Conservation (phyloP, 805 yeast genomes). For the Allodekkera sacchari region DNA sequence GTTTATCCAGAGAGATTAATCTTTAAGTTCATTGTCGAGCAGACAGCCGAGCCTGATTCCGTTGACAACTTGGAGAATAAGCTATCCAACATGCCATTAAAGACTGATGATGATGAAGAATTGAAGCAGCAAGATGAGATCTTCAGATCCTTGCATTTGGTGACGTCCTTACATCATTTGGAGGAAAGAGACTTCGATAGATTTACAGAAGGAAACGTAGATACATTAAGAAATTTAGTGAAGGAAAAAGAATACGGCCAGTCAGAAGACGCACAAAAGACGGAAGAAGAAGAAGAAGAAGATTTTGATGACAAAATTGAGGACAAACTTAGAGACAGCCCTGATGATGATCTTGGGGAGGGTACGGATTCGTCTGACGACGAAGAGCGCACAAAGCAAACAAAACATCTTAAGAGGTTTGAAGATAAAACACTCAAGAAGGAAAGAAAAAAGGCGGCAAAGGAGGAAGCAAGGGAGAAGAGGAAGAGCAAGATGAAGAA, state of each 20-base stretch:
- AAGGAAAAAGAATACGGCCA: conserved; percentile 10
- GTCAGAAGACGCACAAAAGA: conserved; percentile 18
- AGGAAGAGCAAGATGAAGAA: conserved; percentile 78
- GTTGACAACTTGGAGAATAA: conserved; percentile 33
- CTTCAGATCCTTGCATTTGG: conserved; percentile 72
- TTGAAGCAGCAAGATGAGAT: conserved; percentile 73
- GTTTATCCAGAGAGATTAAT: conserved; percentile 76
- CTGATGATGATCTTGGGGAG: too few species aligned
- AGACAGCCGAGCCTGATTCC: conserved; percentile 27
- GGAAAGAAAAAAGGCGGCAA: conserved; percentile 66
- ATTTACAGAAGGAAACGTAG: conserved; percentile 72
- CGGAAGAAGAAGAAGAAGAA: conserved; percentile 21
- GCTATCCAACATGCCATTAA: conserved; percentile 48
- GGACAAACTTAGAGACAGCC: too few species aligned
- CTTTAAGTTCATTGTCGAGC: conserved; percentile 67
- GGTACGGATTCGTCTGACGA: too few species aligned
- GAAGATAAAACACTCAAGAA: conserved; percentile 75
- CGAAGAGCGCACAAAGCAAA: conserved; percentile 12
- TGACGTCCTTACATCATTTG: conserved; percentile 71
- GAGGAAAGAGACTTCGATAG: conserved; percentile 86
- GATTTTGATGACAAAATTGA: conserved; percentile 3
- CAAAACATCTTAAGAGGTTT: conserved; percentile 62
- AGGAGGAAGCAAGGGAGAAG: conserved; percentile 70
- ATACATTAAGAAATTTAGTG: conserved; percentile 60
- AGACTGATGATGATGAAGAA: conserved; percentile 39